Evolutionary conservation across 345 rosid genomes (phyloP).

Genomic region (Populus davidiana): DNA sequence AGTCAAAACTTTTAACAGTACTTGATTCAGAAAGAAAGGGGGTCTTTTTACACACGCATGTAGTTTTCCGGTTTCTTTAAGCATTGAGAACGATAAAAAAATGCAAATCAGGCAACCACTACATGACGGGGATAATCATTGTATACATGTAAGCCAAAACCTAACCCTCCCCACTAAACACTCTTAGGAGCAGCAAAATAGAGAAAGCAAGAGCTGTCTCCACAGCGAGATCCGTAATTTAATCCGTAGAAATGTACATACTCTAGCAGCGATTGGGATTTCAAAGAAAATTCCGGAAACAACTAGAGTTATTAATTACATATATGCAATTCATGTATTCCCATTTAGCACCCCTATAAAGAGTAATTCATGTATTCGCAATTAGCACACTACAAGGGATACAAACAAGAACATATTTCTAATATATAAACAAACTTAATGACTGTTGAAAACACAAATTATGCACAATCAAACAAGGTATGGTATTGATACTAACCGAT

Average conservation of each 20-base stretch:
- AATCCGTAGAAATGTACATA: not conserved
- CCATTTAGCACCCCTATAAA: too few species aligned
- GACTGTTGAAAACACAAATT: not conserved
- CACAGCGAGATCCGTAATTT: not conserved
- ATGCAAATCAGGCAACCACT: not conserved
- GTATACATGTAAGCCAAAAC: not conserved
- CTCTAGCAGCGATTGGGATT: not conserved
- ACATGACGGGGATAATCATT: not conserved
- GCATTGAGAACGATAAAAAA: not conserved
- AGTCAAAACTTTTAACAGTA: not conserved
- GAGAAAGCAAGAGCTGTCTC: not conserved
- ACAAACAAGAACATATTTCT: too few species aligned
- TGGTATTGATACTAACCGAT: slow-evolving; percentile 37
- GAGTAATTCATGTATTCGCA: too few species aligned
- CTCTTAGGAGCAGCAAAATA: not conserved
- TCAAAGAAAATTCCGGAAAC: not conserved
- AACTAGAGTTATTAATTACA: too few species aligned
- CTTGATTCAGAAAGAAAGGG: not conserved
- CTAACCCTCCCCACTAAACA: not conserved
- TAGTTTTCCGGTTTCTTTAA: not conserved
- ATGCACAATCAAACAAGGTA: not conserved
- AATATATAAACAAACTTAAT: too few species aligned
- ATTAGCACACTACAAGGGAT: too few species aligned
- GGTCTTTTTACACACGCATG: not conserved
- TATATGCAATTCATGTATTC: too few species aligned